Percentiles rank a stretch among this genome's conserved stretches.
Conservation (phyloP, 768 basidiomycete species). For the Leccinum obscurum region DNA sequence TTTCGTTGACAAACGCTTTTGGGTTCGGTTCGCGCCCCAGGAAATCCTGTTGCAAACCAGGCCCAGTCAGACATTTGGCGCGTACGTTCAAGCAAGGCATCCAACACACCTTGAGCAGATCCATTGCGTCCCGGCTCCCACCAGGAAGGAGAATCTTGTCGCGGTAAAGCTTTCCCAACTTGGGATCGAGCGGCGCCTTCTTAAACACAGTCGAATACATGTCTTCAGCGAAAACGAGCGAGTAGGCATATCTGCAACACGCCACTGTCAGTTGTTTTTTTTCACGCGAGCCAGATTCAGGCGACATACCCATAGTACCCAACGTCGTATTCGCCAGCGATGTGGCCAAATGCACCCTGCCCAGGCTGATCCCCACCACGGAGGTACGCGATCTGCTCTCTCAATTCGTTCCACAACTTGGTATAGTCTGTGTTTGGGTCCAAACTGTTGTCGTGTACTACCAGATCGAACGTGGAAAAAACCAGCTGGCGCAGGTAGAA, state of each 20-base stretch:
- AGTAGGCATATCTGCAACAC: slow-evolving; percentile 61
- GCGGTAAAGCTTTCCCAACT: slow-evolving; percentile 66
- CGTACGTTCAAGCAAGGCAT: not conserved
- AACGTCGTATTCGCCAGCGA: slow-evolving; percentile 69
- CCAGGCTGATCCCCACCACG: slow-evolving; percentile 61
- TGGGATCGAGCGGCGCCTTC: slow-evolving; percentile 69
- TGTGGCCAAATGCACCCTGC: slow-evolving; percentile 72
- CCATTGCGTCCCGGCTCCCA: slow-evolving; percentile 74
- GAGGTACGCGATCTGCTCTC: slow-evolving; percentile 69
- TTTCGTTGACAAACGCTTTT: slow-evolving; percentile 69
- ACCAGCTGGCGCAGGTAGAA: slow-evolving; percentile 73
- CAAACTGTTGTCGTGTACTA: slow-evolving; percentile 38
- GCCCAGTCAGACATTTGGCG: not conserved
- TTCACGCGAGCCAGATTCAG: not conserved
- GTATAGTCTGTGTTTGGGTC: slow-evolving; percentile 67
- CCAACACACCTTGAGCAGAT: slow-evolving; percentile 63
- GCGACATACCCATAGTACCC: slow-evolving; percentile 59
- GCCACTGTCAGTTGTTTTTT: not conserved
- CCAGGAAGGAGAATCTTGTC: slow-evolving; percentile 70
- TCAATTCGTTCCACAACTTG: slow-evolving; percentile 72
- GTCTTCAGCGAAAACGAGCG: slow-evolving; percentile 60
- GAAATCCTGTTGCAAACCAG: slow-evolving; percentile 54
- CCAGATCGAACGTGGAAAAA: slow-evolving; percentile 48
- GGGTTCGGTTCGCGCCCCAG: slow-evolving; percentile 73
- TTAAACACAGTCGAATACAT: slow-evolving; percentile 80